phyloP scores from a whole-genome alignment of 2,329 filamentous ascomycete species.

The Parastagonospora avenae region DNA sequence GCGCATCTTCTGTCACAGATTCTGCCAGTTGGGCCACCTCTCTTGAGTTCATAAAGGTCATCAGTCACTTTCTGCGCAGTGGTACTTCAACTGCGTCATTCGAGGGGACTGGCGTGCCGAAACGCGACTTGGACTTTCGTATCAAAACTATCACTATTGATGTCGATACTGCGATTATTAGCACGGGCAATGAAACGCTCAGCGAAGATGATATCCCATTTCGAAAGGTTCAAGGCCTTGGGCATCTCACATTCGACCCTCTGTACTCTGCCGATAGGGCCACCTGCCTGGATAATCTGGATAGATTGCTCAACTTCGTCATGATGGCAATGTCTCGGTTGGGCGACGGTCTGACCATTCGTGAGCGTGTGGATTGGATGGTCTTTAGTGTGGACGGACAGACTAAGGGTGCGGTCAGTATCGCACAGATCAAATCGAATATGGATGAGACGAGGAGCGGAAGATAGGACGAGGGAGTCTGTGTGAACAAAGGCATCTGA shows the following conservation, averaged over 20 bases:
- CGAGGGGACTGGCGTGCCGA: background rate
- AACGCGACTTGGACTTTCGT: background rate
- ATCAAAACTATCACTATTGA: slow-evolving; percentile 9
- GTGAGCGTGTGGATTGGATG: slow-evolving; percentile 3
- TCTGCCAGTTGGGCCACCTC: background rate
- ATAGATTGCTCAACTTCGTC: background rate
- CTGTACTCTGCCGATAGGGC: slow-evolving; percentile 8
- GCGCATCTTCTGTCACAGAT: background rate
- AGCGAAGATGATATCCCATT: slow-evolving; percentile 12
- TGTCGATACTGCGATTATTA: slow-evolving; percentile 9
- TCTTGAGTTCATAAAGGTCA: background rate
- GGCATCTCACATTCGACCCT: slow-evolving; percentile 12
- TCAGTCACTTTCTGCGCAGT: background rate
- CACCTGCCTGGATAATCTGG: background rate
- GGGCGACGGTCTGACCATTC: background rate
- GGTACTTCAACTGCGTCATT: background rate
- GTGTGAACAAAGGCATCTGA: background rate
- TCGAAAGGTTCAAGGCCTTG: slow-evolving; percentile 12
- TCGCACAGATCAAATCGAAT: background rate
- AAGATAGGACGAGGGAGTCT: slow-evolving; percentile 1
- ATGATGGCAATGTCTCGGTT: background rate
- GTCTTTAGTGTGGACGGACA: background rate
- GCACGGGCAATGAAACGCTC: slow-evolving; percentile 5
- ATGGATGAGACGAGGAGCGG: background rate
- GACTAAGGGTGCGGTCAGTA: background rate